Evolutionary conservation across 2,329 filamentous ascomycete species (phyloP), one percentile per base, ranked within the genome.

Genomic region (Microdochium bolleyi): DNA sequence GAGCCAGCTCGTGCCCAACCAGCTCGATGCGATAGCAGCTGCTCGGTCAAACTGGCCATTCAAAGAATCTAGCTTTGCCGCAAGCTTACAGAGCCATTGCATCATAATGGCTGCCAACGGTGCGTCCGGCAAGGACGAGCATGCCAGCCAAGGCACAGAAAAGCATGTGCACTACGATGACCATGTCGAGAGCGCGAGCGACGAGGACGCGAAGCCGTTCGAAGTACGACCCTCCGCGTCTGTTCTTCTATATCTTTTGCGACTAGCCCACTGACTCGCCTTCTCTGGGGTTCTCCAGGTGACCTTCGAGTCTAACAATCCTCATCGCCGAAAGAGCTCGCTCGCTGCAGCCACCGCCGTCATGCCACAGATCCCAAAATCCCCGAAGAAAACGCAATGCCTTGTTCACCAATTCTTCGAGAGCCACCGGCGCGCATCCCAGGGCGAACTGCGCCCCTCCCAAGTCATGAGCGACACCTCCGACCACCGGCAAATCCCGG

Each of bases 341-440:
- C 73, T 87, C 49, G 79, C 85, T 13, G 64, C 74, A 3, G 70
- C 71, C 49, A 80, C 85, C 27, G 61, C 70, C 2, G 60, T 68
- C 16, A 56, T 62, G 8, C 72, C 73, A 4, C 58, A 70, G 50
- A 60, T 72, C 10, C 64, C 62, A 7, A 60, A 64, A 44, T 60
- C 66, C 27, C 56, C 53, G 32, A 66, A 69, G 55, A 74, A 75
- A 58, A 78, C 78, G 13, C 79, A 83, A 61, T 87, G 83, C 59
- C 74, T 85, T 37, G 83, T 87, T 30, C 84, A 87, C 62, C 79
- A 84, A 53, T 75, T 86, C 50, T 73, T 87, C 55, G 82, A 85
- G 51, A 75, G 69, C 49, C 81, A 85, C 61, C 72, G 73, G 52
- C 67, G 63, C 21, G 14, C 41, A 22, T 46, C 41, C 3, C 9